Evolutionary conservation across 1,284 basidiomycete genomes (phyloP).

Genomic region (Albatrellus sp.): DNA sequence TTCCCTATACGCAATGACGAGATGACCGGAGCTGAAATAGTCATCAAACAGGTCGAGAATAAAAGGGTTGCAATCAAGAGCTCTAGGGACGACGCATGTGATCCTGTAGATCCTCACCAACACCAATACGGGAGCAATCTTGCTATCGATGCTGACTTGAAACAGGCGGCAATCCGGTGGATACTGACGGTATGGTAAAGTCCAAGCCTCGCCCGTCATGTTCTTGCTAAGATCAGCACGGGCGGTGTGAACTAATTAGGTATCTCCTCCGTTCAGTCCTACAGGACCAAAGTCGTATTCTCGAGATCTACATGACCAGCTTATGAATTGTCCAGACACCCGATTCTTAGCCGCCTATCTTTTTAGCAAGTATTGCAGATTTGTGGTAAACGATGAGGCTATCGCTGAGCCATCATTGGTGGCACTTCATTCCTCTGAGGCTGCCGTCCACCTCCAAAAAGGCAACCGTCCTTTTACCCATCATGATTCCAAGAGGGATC

Average conservation of each 20-base stretch:
- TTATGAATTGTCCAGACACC: conserved; percentile 7
- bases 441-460: neutral
- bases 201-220: neutral
- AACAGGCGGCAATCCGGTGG: conserved; percentile 8
- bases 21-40: neutral
- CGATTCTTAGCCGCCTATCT: conserved; percentile 10
- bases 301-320: conserved; percentile 10
- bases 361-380: conserved; percentile 7
- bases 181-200: conserved; percentile 10
- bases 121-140: neutral
- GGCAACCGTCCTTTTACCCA: neutral
- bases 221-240: neutral
- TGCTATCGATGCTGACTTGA: neutral
- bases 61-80: neutral
- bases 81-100: neutral
- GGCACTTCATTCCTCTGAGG: neutral
- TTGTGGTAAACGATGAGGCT: neutral
- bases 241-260: neutral
- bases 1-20: neutral
- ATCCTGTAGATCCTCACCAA: neutral
- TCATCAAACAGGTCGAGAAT: neutral
- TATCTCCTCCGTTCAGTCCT: conserved; percentile 1
- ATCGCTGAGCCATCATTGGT: neutral
- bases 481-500: neutral
- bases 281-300: conserved; percentile 4